A percentile compares a stretch with the other conserved stretches of the same genome.
Conservation (phyloP, 1,284 basidiomycete species). For the Pseudozyma sp. region DNA sequence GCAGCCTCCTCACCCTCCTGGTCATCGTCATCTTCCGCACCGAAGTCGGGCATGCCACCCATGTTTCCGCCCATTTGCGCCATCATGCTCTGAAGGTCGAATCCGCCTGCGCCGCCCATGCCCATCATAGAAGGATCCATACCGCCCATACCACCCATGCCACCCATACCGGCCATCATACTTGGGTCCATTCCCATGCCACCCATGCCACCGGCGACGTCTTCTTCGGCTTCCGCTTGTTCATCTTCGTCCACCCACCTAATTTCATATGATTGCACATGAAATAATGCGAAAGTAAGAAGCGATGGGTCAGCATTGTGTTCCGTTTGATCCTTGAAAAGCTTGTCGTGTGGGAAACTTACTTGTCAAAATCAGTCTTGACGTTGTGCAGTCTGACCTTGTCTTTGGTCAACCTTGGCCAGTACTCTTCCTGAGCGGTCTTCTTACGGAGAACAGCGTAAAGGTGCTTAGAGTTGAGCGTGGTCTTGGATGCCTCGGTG, state of each 20-base stretch:
- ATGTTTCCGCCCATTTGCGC: constrained; percentile 24
- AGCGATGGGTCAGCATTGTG: no score
- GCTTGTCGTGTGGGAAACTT: no score
- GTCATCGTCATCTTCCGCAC: constrained; percentile 52
- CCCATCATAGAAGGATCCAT: constrained; percentile 37
- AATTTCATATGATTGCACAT: no score
- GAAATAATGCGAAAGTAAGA: no score
- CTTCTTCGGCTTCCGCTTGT: constrained; percentile 61
- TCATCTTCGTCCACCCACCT: constrained; percentile 70
- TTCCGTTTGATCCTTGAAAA: no score
- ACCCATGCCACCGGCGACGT: constrained; percentile 69
- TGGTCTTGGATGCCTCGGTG: constrained; percentile 60
- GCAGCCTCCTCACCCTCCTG: constrained; percentile 69
- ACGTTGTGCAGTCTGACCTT: constrained; percentile 69
- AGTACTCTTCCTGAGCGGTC: constrained; percentile 65
- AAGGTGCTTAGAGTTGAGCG: constrained; percentile 65
- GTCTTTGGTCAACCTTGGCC: constrained; percentile 69
- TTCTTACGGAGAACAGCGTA: constrained; percentile 67
- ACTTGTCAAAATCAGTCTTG: constrained; percentile 70
- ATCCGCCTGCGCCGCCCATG: constrained; percentile 23
- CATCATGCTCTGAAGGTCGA: constrained; percentile 51
- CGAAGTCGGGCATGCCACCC: constrained; percentile 45
- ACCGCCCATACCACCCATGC: constrained; percentile 64
- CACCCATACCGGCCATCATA: constrained; percentile 37
- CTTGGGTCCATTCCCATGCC: constrained; percentile 59